phyloP scores from a whole-genome alignment of 768 basidiomycete species.

The Leucocoprinus leucothites region DNA sequence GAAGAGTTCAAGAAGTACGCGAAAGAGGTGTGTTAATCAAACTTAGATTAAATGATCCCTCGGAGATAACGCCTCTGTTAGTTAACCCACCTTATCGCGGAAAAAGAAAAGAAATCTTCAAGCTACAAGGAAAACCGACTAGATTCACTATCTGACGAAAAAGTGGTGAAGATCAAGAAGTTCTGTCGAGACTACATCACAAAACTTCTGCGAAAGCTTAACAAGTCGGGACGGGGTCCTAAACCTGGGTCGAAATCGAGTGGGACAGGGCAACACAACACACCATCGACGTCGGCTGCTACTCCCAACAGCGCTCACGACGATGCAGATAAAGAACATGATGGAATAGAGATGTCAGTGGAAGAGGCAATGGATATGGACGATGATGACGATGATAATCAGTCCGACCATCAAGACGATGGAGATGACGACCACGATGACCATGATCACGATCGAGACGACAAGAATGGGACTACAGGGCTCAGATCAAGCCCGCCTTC shows the following conservation, averaged over 20 bases:
- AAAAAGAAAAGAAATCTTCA: conserved; percentile 92
- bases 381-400: conserved; percentile 8
- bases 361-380: conserved; percentile 36
- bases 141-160: conserved; percentile 81
- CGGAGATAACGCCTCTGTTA: conserved; percentile 24
- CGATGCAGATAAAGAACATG: conserved; percentile 17
- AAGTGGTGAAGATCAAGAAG: conserved; percentile 84
- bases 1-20: conserved; percentile 94
- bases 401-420: conserved; percentile 17
- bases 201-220: conserved; percentile 71
- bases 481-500: neutral
- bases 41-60: neutral
- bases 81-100: conserved; percentile 84
- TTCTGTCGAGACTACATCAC: conserved; percentile 89
- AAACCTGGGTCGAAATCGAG: conserved; percentile 21
- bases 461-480: neutral
- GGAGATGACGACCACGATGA: conserved; percentile 13
- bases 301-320: conserved; percentile 40
- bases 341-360: conserved; percentile 25
- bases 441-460: neutral
- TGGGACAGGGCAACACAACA: conserved; percentile 19
- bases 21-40: conserved; percentile 66
- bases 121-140: conserved; percentile 73
- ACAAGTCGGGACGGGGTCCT: conserved; percentile 42
- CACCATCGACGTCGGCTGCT: conserved; percentile 37